Base-by-base conservation (phyloP, 2,329 filamentous ascomycete species). In the Elsinoe fawcettii region DNA sequence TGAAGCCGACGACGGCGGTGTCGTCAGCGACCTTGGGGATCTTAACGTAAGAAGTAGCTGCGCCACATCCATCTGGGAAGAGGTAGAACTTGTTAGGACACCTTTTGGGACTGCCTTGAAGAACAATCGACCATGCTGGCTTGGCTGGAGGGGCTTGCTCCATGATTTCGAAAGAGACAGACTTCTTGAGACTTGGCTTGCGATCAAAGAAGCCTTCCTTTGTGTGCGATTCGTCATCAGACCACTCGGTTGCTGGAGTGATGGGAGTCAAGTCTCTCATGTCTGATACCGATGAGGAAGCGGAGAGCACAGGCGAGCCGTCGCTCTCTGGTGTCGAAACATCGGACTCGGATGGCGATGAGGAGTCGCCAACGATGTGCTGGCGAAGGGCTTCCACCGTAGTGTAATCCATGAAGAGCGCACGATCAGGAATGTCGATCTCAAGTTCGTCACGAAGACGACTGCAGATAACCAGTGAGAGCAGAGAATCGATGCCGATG, bases 1-100 rank as follows among this genome's bases (percentile, higher is more conserved):
- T 74, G 8, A 76, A 73, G 16, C 79, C 81, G 66, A 76, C 80
- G 8, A 82, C 73, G 2, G 74, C 75, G 36, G 79, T 68, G 27
- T 76, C 67, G 4, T 72, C 60, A 5, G 72, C 70, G 14, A 81
- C 69, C 1, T 61, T 58, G 1, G 71, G 65, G 4, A 72, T 55
- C 36, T 61, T 30, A 3, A 63, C 61, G 62, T 74, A 76, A 1
- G 72, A 71, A 3, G 68, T 66, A 1, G 71, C 71, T 9, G 71
- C 73, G 16, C 75, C 75, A 41, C 66, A 65, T n/a, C 75, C 75
- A 59, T 77, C 75, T n/a, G 76, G 76, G 56, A 79, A 68, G 41
- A 79, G 64, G 60, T 73, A 77, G 1, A 77, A 65, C 20, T 59
- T 58, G 47, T 64, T 62, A 9, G 56, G 60, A 2, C 62, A 59